These are phyloP conservation scores for Tricholoma bakamatsutake DNA, from an alignment of 768 basidiomycete species.

Conservation along the genomic window DNA sequence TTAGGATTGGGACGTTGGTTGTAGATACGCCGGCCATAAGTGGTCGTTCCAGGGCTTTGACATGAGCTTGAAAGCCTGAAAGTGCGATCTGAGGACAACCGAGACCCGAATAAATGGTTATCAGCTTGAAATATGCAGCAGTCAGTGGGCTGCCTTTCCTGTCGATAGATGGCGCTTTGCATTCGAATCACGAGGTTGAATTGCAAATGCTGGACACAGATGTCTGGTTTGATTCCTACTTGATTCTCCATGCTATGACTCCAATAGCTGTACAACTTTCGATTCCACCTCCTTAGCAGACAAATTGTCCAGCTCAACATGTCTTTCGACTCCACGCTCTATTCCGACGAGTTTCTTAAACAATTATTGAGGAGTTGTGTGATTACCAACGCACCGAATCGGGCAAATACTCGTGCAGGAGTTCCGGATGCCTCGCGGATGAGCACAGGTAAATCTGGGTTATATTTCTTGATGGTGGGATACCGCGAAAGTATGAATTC, in stretches of 20 bases:
- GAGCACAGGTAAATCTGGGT: conserved; percentile 80
- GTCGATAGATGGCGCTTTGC: not conserved
- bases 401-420: conserved; percentile 76
- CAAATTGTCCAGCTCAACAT: conserved; percentile 75
- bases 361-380: not conserved
- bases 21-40: not conserved
- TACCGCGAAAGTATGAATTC: conserved; percentile 77
- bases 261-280: conserved; percentile 60
- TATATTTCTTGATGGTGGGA: conserved; percentile 70
- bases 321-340: conserved; percentile 80
- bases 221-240: not conserved
- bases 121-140: too few species aligned
- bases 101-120: not conserved
- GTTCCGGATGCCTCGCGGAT: conserved; percentile 78
- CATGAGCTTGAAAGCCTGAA: not conserved
- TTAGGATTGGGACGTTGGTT: not conserved
- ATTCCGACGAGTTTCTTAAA: conserved; percentile 9
- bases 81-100: not conserved
- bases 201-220: too few species aligned
- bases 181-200: too few species aligned
- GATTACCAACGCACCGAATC: conserved; percentile 61
- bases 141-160: not conserved
- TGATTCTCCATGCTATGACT: conserved; percentile 24
- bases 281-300: conserved; percentile 65
- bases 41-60: not conserved